phyloP scores from a whole-genome alignment of 225 moss, liverwort and hornwort species.

The Straminergon stramineum region DNA sequence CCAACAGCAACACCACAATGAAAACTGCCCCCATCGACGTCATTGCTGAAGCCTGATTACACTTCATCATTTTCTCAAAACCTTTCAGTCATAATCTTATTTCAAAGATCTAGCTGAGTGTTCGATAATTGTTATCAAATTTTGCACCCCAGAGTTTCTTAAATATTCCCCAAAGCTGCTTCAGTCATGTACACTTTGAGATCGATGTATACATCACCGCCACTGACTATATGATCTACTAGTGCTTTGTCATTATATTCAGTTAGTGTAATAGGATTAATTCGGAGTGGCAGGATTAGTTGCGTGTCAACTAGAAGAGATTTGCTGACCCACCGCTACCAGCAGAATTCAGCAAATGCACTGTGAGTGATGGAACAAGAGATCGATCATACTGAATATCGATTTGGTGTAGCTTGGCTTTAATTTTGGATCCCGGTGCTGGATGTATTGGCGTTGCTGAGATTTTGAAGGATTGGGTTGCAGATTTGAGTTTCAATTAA shows the following conservation, averaged over 20 bases:
- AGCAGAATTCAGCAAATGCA: background rate
- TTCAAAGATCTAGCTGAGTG: background rate
- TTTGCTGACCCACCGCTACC: constrained; percentile 8
- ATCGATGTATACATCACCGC: background rate
- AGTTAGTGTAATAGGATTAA: background rate
- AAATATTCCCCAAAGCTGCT: background rate
- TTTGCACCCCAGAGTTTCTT: background rate
- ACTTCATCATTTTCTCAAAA: background rate
- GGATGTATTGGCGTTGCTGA: background rate
- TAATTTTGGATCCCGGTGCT: background rate
- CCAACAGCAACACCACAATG: background rate
- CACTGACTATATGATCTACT: background rate
- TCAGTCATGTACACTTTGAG: background rate
- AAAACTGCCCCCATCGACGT: background rate
- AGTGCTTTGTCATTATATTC: background rate
- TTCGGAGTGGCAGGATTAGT: background rate
- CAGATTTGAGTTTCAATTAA: background rate
- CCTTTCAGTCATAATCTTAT: background rate
- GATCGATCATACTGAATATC: background rate
- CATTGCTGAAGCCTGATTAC: background rate
- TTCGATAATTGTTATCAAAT: background rate
- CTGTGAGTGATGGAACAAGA: background rate
- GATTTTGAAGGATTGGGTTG: background rate
- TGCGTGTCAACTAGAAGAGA: background rate
- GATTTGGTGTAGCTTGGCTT: background rate